Base-by-base conservation (phyloP, 805 yeast genomes). In the Kockiozyma suomiensis region DNA sequence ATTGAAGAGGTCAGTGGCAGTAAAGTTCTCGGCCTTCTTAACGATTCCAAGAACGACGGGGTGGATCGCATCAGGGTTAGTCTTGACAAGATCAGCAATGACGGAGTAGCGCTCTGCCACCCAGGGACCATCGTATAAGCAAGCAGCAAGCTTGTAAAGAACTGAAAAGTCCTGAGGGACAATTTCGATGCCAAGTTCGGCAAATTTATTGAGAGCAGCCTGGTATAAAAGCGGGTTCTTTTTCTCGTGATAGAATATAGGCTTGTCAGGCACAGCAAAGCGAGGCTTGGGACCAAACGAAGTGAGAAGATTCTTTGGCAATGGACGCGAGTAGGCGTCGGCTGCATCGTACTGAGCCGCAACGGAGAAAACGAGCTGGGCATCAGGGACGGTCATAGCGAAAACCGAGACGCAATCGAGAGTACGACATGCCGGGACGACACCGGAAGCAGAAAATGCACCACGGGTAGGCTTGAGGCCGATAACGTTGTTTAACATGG, bases 71-170 rank as follows among this genome's bases (percentile, higher is more conserved):
- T 81, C 79, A 33, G 94, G 90, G 19, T 94, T 91, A 70, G 85
- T 81, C 6, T 87, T 79, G 30, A 82, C 82, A 58, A 89, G 79
- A 43, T 87, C 89, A 67, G 83, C 82, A 38, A 85, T 82, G 26
- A 97, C 97, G 64, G 90, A 85, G 76, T 85, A 91, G 68, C 99
- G 83, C 77, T 93, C 99, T 25, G 96, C 90, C 10, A 93, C 98
- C 99, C 99, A 93, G n/a, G 98, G 88, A 59, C 99, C 99, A 71
- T 93, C 97, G 72, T 93, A 93, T 38, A 93, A 80, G 70, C 94
- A 88, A 68, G 83, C 83, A 17, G 98, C 99, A 58, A 93, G 79
- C 38, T 87, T 88, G 62, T 89, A 78, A 42, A 93, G 78, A 3
- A 91, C 88, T 17, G 85, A 74, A 72, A 93, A 92, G 74, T 90